Conservation (phyloP, 1,284 basidiomycete genomes). For the Psilocybe mexicana region DNA sequence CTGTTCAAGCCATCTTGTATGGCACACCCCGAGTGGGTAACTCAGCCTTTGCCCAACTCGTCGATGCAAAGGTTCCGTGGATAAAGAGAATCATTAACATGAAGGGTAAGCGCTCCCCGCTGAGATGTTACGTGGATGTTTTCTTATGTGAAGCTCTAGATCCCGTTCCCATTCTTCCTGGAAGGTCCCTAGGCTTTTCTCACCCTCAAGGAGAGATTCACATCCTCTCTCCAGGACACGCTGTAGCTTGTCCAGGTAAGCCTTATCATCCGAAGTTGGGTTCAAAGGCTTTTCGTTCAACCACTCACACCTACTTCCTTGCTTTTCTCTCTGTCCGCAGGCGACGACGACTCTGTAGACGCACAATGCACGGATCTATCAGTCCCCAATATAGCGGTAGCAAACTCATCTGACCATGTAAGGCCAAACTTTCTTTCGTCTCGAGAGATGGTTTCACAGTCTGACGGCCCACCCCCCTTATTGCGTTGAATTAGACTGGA, state of each 20-base stretch:
- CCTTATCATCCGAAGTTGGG: background rate
- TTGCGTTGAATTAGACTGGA: too few relatives aligned
- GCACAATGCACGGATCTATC: conserved; percentile 42
- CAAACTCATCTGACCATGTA: conserved; percentile 47
- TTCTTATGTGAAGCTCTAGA: conserved; percentile 25
- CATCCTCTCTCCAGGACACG: conserved; percentile 35
- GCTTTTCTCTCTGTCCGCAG: conserved; percentile 21
- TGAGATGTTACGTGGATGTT: background rate
- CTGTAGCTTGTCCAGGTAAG: conserved; percentile 40
- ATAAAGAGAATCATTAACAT: conserved; percentile 49
- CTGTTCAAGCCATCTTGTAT: conserved; percentile 48
- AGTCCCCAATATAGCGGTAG: conserved; percentile 43
- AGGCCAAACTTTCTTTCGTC: conserved; percentile 8
- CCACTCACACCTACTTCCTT: background rate
- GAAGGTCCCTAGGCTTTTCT: conserved; percentile 40
- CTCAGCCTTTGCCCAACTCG: conserved; percentile 35
- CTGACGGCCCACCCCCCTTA: background rate
- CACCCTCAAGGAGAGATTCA: conserved; percentile 45
- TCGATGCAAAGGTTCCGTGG: conserved; percentile 41
- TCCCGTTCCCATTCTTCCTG: conserved; percentile 48
- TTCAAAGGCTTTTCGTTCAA: background rate
- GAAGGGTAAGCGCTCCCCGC: conserved; percentile 22
- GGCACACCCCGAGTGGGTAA: conserved; percentile 53
- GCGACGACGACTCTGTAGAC: conserved; percentile 41
- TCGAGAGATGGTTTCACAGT: background rate